Base-by-base conservation (phyloP, 108 stramenopile species). In the Cylindrotheca fusiformis region DNA sequence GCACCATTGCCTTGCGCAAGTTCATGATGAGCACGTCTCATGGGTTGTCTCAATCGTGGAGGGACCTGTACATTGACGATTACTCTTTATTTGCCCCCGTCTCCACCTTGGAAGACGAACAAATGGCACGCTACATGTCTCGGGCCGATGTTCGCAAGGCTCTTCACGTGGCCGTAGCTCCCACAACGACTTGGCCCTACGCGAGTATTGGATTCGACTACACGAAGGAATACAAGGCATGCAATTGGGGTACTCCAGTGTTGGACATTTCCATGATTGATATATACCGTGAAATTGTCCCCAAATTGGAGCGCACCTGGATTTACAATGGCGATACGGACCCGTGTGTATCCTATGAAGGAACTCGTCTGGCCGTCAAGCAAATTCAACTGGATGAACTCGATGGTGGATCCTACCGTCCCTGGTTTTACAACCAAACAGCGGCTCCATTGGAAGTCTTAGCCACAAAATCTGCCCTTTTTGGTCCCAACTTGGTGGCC, bases 291-390 rank as follows among this genome's bases (percentile, higher is more conserved):
- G 60, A 87, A 25, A 61, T 87, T 48, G 75, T 67, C 41, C 86
- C 86, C 1, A 32, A 61, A 23, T 56, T 87, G 33, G 62, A 72
- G 27, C 41, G 68, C 4, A 73, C 68, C 10, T 81, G 67, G 73
- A 49, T 83, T 0, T 87, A 80, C 69, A 87, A 87, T 68, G 86
- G 86, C 41, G 82, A 87, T 50, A 83, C 82, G 4, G 86, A 87
- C 52, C 86, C 86, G 32, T 87, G 86, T 53, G 86, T 87, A 4
- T 63, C 66, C 54, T 87, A 78, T 51, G 86, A 87, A 74, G 82
- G 86, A 32, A 87, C 86, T 19, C 74, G 86, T 14, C 52, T 58
- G 50, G 86, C 86, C 30, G 58, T 87, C 32, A 72, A 79, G 47
- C 80, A 71, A 44, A 63, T 87, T 46, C 68, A 76, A 30, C 61